A percentile compares a stretch with the other conserved stretches of the same genome.
phyloP scores from a whole-genome alignment of 2,329 filamentous ascomycete genomes.

The Blastomyces emzantsi region DNA sequence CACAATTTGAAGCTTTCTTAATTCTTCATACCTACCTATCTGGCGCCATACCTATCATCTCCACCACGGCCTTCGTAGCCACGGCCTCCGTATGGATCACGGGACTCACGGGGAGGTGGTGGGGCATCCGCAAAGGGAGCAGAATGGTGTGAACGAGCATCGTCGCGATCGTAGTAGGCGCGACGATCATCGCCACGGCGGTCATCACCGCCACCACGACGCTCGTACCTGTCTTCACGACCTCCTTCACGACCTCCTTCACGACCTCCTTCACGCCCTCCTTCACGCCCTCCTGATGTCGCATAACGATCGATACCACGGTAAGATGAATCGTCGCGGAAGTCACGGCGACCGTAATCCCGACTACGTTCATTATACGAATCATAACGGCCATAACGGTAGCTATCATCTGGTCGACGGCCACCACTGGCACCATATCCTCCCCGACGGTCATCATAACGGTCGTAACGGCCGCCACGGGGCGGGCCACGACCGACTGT shows the following conservation, averaged over 20 bases:
- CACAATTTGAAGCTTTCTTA: conserved; percentile 14
- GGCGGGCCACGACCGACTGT: conserved; percentile 40
- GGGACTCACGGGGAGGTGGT: conserved; percentile 30
- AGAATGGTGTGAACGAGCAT: conserved; percentile 39
- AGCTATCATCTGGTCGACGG: conserved; percentile 37
- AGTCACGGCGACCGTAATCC: conserved; percentile 18
- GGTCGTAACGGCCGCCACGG: conserved; percentile 38
- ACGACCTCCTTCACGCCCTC: conserved; percentile 40
- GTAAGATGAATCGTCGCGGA: conserved; percentile 23
- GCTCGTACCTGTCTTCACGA: conserved; percentile 26
- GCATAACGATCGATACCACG: conserved; percentile 51
- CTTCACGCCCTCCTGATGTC: conserved; percentile 29
- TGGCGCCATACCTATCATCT: conserved; percentile 34
- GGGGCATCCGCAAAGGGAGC: conserved; percentile 31
- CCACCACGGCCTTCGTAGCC: conserved; percentile 32
- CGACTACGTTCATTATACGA: conserved; percentile 43
- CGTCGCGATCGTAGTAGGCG: conserved; percentile 47
- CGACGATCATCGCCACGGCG: conserved; percentile 40
- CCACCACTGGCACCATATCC: conserved; percentile 30
- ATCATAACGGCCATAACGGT: conserved; percentile 39
- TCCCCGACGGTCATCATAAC: conserved; percentile 41
- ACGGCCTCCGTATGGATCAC: conserved; percentile 28
- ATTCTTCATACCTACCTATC: conserved; percentile 29
- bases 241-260: conserved; percentile 28
- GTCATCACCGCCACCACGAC: conserved; percentile 41